phyloP scores from a whole-genome alignment of 495 filamentous ascomycete species.

The Hypoxylon fragiforme region DNA sequence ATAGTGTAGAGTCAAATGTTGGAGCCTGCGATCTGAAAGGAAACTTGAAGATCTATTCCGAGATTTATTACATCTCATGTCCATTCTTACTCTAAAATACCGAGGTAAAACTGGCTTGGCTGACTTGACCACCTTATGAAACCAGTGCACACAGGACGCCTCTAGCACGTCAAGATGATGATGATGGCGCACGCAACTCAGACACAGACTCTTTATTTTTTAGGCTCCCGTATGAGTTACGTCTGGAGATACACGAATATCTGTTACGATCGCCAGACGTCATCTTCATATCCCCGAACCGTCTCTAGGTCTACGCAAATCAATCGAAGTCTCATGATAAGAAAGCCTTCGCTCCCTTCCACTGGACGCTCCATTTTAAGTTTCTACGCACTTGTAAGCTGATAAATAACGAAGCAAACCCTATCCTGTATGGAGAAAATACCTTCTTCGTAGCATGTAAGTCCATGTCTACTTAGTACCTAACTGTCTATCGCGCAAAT shows the following conservation, averaged over 20 bases:
- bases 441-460: slow-evolving; percentile 30
- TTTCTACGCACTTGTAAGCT: slow-evolving; percentile 40
- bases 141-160: too few relatives aligned
- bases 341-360: not conserved
- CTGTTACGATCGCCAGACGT: slow-evolving; percentile 36
- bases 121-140: too few relatives aligned
- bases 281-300: slow-evolving; percentile 20
- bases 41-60: too few relatives aligned
- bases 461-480: slow-evolving; percentile 19
- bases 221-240: slow-evolving; percentile 47
- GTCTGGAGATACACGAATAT: slow-evolving; percentile 47
- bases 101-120: too few relatives aligned
- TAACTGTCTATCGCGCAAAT: not conserved
- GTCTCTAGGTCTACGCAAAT: slow-evolving; percentile 2
- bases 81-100: too few relatives aligned
- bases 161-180: not conserved
- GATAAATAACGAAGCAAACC: slow-evolving; percentile 37
- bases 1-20: too few relatives aligned
- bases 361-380: slow-evolving; percentile 19
- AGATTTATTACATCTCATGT: too few relatives aligned
- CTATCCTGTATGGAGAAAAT: slow-evolving; percentile 41
- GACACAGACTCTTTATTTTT: slow-evolving; percentile 37
- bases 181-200: not conserved
- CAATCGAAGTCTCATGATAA: not conserved
- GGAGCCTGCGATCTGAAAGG: too few relatives aligned